phyloP scores from a whole-genome alignment of 225 moss, liverwort and hornwort genomes.

The Pseudisothecium myosuroides region DNA sequence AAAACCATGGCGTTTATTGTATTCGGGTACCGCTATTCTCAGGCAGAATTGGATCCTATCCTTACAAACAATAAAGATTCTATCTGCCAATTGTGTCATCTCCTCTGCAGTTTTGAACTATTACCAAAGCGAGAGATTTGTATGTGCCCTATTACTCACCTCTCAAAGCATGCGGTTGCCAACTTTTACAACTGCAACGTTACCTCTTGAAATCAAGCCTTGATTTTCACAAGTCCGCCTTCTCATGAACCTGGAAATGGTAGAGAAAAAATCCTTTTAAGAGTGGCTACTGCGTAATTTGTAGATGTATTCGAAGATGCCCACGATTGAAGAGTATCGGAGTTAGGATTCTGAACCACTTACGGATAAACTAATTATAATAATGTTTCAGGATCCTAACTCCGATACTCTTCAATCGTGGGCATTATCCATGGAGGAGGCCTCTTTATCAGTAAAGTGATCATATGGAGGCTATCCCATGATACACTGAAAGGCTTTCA shows the following conservation, averaged over 20 bases:
- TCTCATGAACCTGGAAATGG: neutral
- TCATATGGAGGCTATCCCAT: neutral
- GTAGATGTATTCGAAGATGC: neutral
- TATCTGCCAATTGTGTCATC: neutral
- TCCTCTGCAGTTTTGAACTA: neutral
- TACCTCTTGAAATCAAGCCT: neutral
- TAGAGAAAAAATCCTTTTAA: neutral
- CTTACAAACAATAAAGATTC: slow-evolving; percentile 13
- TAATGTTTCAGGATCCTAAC: neutral
- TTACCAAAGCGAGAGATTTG: neutral
- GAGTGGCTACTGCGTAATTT: neutral
- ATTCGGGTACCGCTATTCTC: neutral
- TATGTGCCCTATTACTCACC: neutral
- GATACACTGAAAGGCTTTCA: neutral
- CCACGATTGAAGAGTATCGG: neutral
- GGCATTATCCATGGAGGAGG: neutral
- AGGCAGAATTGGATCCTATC: neutral
- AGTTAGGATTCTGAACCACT: neutral
- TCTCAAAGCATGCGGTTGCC: neutral
- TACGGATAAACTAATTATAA: neutral
- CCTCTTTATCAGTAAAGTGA: neutral
- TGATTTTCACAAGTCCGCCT: neutral
- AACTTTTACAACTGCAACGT: neutral
- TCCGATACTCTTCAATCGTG: no score
- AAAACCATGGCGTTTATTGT: neutral